Base-by-base conservation (phyloP, 108 stramenopile species). In the Skeletonema costatum region DNA sequence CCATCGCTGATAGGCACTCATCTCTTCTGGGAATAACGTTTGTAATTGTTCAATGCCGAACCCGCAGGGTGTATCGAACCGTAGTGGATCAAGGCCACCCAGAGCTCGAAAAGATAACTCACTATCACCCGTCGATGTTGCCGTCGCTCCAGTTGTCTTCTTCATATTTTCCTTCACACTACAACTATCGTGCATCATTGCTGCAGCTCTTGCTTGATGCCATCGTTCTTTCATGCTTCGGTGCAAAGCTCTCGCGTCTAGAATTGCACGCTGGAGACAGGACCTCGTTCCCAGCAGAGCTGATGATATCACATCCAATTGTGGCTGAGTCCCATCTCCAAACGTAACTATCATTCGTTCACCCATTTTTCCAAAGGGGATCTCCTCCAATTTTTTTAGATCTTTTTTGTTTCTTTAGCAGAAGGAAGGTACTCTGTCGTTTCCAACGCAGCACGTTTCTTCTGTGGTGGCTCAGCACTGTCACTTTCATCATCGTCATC, bases 331-430 rank as follows among this genome's bases (percentile, higher is more conserved):
- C 42, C 90, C 91, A 81, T 91, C 93, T 2, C 93, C 93, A 86
- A 95, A 95, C 2, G 91, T 87, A 6, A 90, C 79, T 66, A 92
- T 78, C 90, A 95, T 95, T 66, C 85, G 50, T 36, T 87, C 87
- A 7, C 91, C 93, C 59, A 82, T 82, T 48, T 59, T 77, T 25
- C 93, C 93, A 36, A 95, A 78, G 4, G 91, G 93, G 60, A 95
- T 92, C n/a, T 75, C 35, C 39, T 86, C 81, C 44, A 88, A 72
- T 38, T 64, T 59, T 44, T 73, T 42, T n/a, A n/a, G n/a, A n/a
- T n/a, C n/a, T 50, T 21, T 2, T 2, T 66, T 32, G 74, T 35
- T 9, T 77, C 72, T 39, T 66, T 25, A 31, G 11, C 50, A 39
- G 21, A 12, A 39, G 13, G 50, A 53, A 69, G 53, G 17, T 70